Evolutionary conservation across 2,329 filamentous ascomycete genomes (phyloP), one percentile per base, ranked within the genome.

Genomic region (Botrytis byssoidea): DNA sequence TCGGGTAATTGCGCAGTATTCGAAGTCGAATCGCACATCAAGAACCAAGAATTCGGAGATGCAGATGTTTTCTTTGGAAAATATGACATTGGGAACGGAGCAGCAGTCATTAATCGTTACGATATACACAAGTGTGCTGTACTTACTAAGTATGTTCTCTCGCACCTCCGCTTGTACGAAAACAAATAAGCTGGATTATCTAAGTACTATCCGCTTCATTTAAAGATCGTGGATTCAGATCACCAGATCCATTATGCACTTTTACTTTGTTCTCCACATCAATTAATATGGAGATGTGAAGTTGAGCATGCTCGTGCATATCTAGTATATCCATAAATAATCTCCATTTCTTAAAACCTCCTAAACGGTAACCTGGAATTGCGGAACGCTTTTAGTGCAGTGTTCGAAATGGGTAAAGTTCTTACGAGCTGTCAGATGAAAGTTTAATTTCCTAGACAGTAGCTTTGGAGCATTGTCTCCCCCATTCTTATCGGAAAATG

Each of bases 1-100:
- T 55, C 63, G 71, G 60, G 40, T 68, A 72, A 22, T n/a, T 72
- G 71, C 60, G 48, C 35, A 67, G 18, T 67, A 59, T 42, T 72
- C 70, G 70, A 67, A 67, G 70, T 61, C 51, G 63, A 68, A 72
- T 72, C 44, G 61, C 48, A 48, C 32, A 46, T 32, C 25, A 32
- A 60, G 71, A 18, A 51, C 42, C 42, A 68, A 40, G 40, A 60
- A 68, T 72, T 20, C 18, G 20, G 40, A 14, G 46, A 61, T 68
- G 55, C 42, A 51, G 40, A 61, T 18, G 37, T 32, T 42, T 25
- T 32, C 46, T 40, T 48, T 32, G 71, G 48, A 59, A 67, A 32
- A 29, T 10, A 42, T 70, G 51, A 29, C 40, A 37, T 40, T 55
- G 9, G 18, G 29, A 60, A 40, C 25, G 40, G 55, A 12, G 32